These are phyloP conservation scores for Colletotrichum sp. DNA, from an alignment of 2,329 filamentous ascomycete species.

Conservation along the genomic window DNA sequence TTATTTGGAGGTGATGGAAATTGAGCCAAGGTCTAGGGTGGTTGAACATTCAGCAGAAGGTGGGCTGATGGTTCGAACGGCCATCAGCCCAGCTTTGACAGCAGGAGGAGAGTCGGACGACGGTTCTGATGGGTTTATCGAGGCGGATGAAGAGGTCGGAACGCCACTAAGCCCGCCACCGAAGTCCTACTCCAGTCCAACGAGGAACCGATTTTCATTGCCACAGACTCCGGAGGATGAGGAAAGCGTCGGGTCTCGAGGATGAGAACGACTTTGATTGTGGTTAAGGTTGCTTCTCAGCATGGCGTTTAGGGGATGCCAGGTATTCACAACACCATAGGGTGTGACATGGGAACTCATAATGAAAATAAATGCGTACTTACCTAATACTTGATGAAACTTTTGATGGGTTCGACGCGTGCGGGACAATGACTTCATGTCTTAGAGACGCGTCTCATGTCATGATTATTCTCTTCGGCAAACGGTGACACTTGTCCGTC, in stretches of 20 bases:
- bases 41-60: not conserved
- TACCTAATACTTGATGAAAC: not conserved
- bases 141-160: not conserved
- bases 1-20: not conserved
- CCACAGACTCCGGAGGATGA: not conserved
- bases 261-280: not conserved
- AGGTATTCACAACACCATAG: not conserved
- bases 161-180: constrained; percentile 16
- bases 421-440: not conserved
- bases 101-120: constrained; percentile 4
- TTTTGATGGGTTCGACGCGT: not conserved
- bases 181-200: not conserved
- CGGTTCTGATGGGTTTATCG: not conserved
- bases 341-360: not conserved
- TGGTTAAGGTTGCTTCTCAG: not conserved
- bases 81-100: not conserved
- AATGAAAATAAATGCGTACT: not conserved
- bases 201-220: not conserved
- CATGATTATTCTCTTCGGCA: not conserved
- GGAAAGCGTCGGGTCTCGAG: not conserved
- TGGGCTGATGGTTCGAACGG: not conserved
- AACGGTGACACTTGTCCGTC: not conserved
- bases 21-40: not conserved
- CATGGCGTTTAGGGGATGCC: not conserved
- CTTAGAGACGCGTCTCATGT: not conserved